Conservation (phyloP, 495 filamentous ascomycete genomes). For the Beverwykella pulmonaria region DNA sequence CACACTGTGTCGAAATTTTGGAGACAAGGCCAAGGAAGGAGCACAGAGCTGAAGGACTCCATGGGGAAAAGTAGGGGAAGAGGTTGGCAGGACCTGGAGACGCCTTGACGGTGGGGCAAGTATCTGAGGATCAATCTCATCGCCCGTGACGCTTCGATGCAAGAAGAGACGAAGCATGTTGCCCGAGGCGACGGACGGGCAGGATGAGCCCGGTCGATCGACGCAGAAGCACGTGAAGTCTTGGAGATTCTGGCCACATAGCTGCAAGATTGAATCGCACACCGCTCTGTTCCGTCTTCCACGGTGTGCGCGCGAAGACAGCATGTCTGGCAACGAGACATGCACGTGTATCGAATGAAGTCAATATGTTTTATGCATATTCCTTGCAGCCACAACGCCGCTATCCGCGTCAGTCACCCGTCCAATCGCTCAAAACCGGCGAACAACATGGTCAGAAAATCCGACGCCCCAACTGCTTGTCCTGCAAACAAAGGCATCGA, state of each 20-base stretch:
- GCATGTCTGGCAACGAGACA: not conserved
- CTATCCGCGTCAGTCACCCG: not conserved
- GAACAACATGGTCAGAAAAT: not conserved
- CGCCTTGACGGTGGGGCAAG: not conserved
- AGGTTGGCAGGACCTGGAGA: not conserved
- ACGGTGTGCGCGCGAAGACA: not conserved
- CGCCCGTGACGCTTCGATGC: not conserved
- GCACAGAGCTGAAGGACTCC: not conserved
- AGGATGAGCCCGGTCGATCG: not conserved
- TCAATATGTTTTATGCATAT: too few relatives aligned
- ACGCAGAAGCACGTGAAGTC: not conserved
- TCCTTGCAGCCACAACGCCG: not conserved
- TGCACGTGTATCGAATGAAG: not conserved
- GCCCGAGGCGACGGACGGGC: not conserved
- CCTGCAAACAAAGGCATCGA: not conserved
- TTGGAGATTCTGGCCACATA: not conserved
- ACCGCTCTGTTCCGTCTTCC: not conserved
- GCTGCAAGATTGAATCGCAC: not conserved
- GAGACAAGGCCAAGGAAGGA: not conserved
- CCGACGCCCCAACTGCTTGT: not conserved
- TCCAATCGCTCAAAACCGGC: not conserved
- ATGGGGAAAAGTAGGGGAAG: not conserved
- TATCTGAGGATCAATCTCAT: not conserved
- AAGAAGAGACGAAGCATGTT: not conserved
- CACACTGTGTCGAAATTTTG: not conserved